phyloP scores from a whole-genome alignment of 495 filamentous ascomycete genomes.

The Aspergillus saccharolyticus region DNA sequence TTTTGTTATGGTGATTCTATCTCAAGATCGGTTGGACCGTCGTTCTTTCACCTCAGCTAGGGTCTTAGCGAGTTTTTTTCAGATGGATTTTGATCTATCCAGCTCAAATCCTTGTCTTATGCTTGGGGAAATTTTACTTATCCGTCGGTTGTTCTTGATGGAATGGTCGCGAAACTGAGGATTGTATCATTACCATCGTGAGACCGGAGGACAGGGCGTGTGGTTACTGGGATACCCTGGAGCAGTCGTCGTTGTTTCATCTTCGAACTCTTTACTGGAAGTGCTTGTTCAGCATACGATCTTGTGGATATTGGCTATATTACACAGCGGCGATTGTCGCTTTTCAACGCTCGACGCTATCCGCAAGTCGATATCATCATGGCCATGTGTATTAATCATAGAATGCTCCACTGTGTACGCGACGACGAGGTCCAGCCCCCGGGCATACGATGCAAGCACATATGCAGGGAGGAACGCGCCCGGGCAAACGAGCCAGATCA shows the following conservation, averaged over 20 bases:
- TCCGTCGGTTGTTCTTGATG: not conserved
- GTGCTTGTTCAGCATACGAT: not conserved
- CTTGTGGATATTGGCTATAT: not conserved
- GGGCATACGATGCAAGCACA: not conserved
- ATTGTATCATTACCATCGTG: not conserved
- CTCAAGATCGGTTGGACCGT: not conserved
- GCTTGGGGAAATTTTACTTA: not conserved
- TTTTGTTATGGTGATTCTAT: constrained; percentile 4
- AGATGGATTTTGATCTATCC: no score
- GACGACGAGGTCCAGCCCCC: no score
- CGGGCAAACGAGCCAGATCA: constrained; percentile 3
- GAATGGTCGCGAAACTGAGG: not conserved
- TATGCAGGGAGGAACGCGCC: not conserved
- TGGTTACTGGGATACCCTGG: not conserved
- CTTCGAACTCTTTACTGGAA: not conserved
- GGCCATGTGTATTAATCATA: not conserved
- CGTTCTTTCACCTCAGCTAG: not conserved
- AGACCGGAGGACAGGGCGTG: not conserved
- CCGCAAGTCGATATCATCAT: not conserved
- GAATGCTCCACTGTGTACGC: no score
- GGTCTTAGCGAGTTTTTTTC: no score
- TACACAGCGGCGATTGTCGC: not conserved
- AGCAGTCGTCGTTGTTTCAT: not conserved
- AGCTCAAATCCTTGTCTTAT: no score
- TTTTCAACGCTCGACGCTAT: not conserved